Evolutionary conservation across 148 eudicot genomes (phyloP).

Genomic region (Bassia scoparia): DNA sequence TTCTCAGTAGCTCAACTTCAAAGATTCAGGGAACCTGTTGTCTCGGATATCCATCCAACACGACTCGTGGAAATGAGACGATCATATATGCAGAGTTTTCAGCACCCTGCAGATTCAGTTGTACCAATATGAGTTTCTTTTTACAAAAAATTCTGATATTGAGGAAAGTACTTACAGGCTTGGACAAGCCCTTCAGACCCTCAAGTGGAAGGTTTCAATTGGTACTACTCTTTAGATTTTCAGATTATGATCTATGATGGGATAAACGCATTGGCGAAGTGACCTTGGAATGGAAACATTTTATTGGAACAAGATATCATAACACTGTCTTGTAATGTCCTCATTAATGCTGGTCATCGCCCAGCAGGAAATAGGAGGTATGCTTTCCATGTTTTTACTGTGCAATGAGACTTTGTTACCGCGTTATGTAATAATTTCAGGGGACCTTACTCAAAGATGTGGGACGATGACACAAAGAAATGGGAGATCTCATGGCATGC

Average conservation of each 20-base stretch:
- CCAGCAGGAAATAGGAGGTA: constrained; percentile 20
- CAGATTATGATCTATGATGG: constrained; percentile 24
- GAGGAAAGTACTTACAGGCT: constrained; percentile 8
- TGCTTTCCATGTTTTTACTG: constrained; percentile 19
- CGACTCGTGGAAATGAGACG: constrained; percentile 1
- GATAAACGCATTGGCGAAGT: constrained; percentile 30
- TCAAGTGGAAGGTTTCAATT: constrained; percentile 21
- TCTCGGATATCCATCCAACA: constrained; percentile 13
- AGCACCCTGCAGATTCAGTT: constrained; percentile 52
- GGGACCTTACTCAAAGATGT: constrained; percentile 32
- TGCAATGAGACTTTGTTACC: constrained; percentile 28
- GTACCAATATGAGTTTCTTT: constrained; percentile 27
- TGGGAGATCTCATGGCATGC: constrained; percentile 29
- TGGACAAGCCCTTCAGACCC: constrained; percentile 31
- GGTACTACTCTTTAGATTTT: constrained; percentile 10
- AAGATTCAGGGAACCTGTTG: constrained; percentile 48
- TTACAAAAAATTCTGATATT: constrained; percentile 11
- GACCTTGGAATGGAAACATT: constrained; percentile 46
- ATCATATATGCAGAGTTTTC: constrained; percentile 63
- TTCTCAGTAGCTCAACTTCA: constrained; percentile 38
- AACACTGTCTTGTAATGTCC: constrained; percentile 26
- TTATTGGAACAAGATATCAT: constrained; percentile 33
- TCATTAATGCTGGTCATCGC: constrained; percentile 27
- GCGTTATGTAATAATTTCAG: constrained; percentile 21
- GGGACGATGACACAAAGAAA: constrained; percentile 24